phyloP scores from a whole-genome alignment of 75 land plant genomes.

The Pseudotsuga menziesii region DNA sequence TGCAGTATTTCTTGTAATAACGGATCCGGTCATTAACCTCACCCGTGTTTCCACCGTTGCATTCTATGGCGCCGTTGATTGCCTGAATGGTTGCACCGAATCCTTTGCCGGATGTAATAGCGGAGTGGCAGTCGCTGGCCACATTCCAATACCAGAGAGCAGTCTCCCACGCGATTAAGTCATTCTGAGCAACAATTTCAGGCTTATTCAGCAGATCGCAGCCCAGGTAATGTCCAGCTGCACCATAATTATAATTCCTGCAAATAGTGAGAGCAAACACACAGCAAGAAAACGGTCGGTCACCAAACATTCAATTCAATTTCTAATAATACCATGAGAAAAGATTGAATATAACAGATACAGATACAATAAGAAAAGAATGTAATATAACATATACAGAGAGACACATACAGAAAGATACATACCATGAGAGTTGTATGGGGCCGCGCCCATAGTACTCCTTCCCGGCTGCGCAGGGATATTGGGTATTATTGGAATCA shows the following conservation, averaged over 20 bases:
- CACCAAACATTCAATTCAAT: too few relatives aligned
- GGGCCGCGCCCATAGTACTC: not conserved
- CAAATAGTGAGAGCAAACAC: too few relatives aligned
- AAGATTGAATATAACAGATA: too few relatives aligned
- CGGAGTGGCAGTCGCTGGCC: constrained; percentile 16
- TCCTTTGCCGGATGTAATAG: constrained; percentile 1
- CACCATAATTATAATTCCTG: constrained; percentile 58
- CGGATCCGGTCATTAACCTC: constrained; percentile 23
- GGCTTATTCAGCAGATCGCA: constrained; percentile 38
- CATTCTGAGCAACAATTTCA: constrained; percentile 36
- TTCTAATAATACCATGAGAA: too few relatives aligned
- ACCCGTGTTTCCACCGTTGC: not conserved
- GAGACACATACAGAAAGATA: not conserved
- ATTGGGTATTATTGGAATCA: not conserved
- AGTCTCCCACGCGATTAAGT: constrained; percentile 41
- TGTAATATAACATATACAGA: too few relatives aligned
- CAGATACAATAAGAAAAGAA: too few relatives aligned
- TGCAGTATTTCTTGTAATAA: constrained; percentile 31
- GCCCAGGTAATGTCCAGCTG: constrained; percentile 34
- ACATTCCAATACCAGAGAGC: constrained; percentile 74
- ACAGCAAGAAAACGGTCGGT: too few relatives aligned
- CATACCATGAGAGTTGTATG: not conserved
- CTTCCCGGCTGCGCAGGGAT: not conserved
- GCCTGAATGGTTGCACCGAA: not conserved
- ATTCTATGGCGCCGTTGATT: not conserved